Evolutionary conservation across 371 early-diverging fungal genomes (phyloP).

Genomic region (Mortierella sp.): DNA sequence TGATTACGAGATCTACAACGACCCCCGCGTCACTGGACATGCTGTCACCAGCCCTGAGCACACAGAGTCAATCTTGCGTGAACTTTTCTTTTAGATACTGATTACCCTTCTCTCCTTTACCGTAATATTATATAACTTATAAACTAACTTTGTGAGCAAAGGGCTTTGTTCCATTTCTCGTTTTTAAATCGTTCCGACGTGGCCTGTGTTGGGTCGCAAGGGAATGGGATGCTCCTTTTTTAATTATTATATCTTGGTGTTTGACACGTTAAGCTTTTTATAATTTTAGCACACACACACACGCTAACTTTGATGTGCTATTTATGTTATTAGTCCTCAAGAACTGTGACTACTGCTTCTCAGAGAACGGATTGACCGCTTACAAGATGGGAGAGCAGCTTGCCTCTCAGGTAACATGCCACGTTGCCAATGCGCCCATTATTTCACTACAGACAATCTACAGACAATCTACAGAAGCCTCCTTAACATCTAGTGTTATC

Average conservation of each 20-base stretch:
- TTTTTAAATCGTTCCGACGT: no score
- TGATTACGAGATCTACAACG: conserved; percentile 98
- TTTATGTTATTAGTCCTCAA: conserved; percentile 65
- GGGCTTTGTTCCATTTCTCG: no score
- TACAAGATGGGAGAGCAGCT: conserved; percentile 86
- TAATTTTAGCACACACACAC: conserved; percentile 11
- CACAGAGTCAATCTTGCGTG: conserved; percentile 88
- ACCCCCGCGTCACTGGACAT: conserved; percentile 90
- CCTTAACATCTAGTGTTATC: no score
- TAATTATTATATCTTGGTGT: no score
- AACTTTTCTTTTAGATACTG: conserved; percentile 81
- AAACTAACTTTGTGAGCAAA: no score
- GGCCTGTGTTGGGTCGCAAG: no score
- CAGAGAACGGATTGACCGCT: conserved; percentile 99
- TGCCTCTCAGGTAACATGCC: conserved; percentile 73
- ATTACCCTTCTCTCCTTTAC: no score
- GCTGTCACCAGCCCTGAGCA: conserved; percentile 92
- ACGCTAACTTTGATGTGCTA: background rate
- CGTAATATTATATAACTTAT: no score
- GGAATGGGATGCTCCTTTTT: no score
- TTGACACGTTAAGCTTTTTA: background rate
- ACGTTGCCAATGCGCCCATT: background rate
- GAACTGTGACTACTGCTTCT: conserved; percentile 98
- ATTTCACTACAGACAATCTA: no score
- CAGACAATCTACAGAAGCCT: no score